Conservation (phyloP, 768 basidiomycete genomes). For the Hemileccinum impolitum region DNA sequence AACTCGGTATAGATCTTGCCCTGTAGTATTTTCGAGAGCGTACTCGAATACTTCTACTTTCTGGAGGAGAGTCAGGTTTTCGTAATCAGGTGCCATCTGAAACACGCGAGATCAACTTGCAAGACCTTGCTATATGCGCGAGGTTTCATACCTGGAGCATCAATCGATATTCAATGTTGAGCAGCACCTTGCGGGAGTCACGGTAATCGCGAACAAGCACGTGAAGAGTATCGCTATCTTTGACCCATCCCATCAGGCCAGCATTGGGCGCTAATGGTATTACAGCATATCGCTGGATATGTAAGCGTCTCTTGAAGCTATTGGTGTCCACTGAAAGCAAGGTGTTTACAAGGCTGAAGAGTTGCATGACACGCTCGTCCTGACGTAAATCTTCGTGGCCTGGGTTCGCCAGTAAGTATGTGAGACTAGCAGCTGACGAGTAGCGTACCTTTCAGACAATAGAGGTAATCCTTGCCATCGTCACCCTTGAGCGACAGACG, state of each 20-base stretch:
- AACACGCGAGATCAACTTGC: constrained; percentile 1
- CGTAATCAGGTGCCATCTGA: constrained; percentile 99
- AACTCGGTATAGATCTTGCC: constrained; percentile 95
- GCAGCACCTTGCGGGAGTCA: constrained; percentile 91
- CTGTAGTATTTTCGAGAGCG: constrained; percentile 96
- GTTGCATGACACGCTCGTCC: constrained; percentile 98
- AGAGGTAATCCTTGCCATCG: constrained; percentile 93
- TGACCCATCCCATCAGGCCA: constrained; percentile 93
- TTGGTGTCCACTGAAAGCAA: constrained; percentile 88
- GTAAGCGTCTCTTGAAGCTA: constrained; percentile 93
- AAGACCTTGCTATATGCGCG: constrained; percentile 49
- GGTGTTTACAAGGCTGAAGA: constrained; percentile 96
- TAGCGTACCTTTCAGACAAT: constrained; percentile 74
- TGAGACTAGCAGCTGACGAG: neutral
- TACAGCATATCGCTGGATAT: constrained; percentile 89
- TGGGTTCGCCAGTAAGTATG: constrained; percentile 28
- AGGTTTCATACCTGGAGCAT: constrained; percentile 90
- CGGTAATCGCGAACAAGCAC: constrained; percentile 95
- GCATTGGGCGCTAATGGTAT: constrained; percentile 95
- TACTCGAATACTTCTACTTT: constrained; percentile 99
- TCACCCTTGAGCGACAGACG: constrained; percentile 82
- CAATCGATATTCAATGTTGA: constrained; percentile 97
- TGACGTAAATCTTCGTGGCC: constrained; percentile 99
- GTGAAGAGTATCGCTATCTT: constrained; percentile 93
- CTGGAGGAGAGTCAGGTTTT: constrained; percentile 88